These are phyloP conservation scores for Fusarium pseudograminearum DNA, from an alignment of 2,329 filamentous ascomycete species.

Conservation along the genomic window DNA sequence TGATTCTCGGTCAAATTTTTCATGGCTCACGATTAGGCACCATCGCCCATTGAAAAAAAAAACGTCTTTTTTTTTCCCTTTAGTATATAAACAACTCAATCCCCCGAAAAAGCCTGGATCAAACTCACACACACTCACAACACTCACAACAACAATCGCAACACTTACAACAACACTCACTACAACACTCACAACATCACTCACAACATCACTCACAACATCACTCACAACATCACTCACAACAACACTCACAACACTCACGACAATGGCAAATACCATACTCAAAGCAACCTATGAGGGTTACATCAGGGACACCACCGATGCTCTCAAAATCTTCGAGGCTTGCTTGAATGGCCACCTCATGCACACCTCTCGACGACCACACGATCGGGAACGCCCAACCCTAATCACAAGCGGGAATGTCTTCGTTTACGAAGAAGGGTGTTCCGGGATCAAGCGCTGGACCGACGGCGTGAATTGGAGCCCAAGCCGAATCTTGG, in stretches of 20 bases:
- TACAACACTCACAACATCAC: neutral
- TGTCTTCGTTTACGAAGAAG: conserved; percentile 92
- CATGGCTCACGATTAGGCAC: no score
- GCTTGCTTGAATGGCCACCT: conserved; percentile 78
- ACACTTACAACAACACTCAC: no score
- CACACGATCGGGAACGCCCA: conserved; percentile 84
- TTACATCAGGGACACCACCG: conserved; percentile 75
- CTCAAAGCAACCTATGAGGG: conserved; percentile 76
- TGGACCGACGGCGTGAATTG: conserved; percentile 94
- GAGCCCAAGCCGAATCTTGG: conserved; percentile 88
- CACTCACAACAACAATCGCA: neutral
- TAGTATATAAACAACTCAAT: no score
- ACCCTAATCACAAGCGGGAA: conserved; percentile 85
- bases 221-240: no score
- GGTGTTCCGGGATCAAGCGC: conserved; percentile 89
- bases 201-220: neutral
- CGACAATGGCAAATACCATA: conserved; percentile 24
- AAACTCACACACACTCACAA: neutral
- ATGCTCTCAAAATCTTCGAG: conserved; percentile 85
- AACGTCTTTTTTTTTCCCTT: no score
- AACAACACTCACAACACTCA: neutral
- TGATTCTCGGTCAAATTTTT: no score
- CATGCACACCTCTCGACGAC: conserved; percentile 82
- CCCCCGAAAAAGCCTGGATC: neutral
- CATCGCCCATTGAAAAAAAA: no score